Evolutionary conservation across 1,284 basidiomycete genomes (phyloP).

Genomic region (Leccinum subrobustum): DNA sequence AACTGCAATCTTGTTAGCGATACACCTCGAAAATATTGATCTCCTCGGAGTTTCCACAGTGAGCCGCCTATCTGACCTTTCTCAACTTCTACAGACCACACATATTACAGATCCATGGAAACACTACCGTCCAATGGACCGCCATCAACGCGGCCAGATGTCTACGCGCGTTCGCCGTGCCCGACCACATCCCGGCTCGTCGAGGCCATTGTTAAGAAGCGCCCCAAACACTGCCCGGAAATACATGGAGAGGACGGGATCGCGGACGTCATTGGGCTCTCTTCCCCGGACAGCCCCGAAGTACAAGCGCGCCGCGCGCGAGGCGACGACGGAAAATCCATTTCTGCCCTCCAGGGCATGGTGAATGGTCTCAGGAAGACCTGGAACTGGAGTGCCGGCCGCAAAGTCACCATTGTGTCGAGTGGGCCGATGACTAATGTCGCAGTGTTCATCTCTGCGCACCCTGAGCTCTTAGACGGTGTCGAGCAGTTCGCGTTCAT

Average conservation of each 20-base stretch:
- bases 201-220: conserved; percentile 56
- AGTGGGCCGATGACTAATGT: conserved; percentile 85
- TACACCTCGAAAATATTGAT: conserved; percentile 59
- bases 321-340: conserved; percentile 37
- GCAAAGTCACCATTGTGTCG: conserved; percentile 66
- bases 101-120: conserved; percentile 69
- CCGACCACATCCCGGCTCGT: conserved; percentile 54
- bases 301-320: conserved; percentile 50
- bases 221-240: conserved; percentile 55
- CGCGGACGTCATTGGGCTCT: conserved; percentile 76
- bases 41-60: conserved; percentile 83
- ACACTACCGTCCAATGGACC: conserved; percentile 63
- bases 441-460: conserved; percentile 70
- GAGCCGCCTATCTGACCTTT: conserved; percentile 16
- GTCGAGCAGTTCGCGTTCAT: conserved; percentile 82
- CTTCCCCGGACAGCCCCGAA: conserved; percentile 42
- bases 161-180: conserved; percentile 66
- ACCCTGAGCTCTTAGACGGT: conserved; percentile 66
- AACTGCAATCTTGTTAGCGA: conserved; percentile 72
- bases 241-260: conserved; percentile 82
- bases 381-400: conserved; percentile 54
- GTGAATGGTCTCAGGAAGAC: conserved; percentile 49
- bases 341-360: conserved; percentile 67
- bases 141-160: conserved; percentile 72
- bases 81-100: not conserved